Base-by-base conservation (phyloP, 352 stramenopile species). In the Lagenidium giganteum region DNA sequence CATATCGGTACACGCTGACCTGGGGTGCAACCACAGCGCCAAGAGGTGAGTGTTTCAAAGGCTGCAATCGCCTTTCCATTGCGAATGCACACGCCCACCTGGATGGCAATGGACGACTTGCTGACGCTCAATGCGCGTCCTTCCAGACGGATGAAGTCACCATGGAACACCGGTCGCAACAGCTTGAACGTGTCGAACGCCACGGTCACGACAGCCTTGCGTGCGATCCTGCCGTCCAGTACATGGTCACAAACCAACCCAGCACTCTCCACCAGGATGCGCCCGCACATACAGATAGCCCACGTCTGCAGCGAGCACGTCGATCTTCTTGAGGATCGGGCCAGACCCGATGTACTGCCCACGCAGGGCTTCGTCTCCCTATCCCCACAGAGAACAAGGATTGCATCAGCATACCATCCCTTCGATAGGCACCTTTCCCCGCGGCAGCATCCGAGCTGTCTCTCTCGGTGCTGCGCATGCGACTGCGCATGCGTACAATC, bases 311-410 rank as follows among this genome's bases (percentile, higher is more conserved):
- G 56, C 62, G 31, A 80, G 57, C 25, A 60, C 57, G 41, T 77
- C 65, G 37, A 81, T 65, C 42, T 65, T 63, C 48, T 75, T 65
- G 37, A 82, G 48, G 26, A 82, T 64, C 21, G 63, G 69, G 2
- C 69, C 69, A 11, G 68, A 71, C 24, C 69, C 66, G 7, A 82
- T 52, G 42, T 70, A 18, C 32, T 76, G 70, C 33, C 69, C 69
- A 27, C 66, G 64, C 42, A 78, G 59, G 21, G 62, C 54, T 22
- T 78, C 69, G 32, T 72, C 57, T 13, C 69, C 66, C 69, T 78
- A 25, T 54, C 12, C 0, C n/a, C 18, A 32, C 18, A 4, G 8
- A 21, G 23, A 43, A n/a, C 24, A 41, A 22, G 18, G 16, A 41
- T n/a, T n/a, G n/a, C n/a, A n/a, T n/a, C n/a, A n/a, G n/a, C n/a